These are phyloP conservation scores for Saccharomycopsis capsularis DNA, from an alignment of 805 yeast species.

Conservation along the genomic window DNA sequence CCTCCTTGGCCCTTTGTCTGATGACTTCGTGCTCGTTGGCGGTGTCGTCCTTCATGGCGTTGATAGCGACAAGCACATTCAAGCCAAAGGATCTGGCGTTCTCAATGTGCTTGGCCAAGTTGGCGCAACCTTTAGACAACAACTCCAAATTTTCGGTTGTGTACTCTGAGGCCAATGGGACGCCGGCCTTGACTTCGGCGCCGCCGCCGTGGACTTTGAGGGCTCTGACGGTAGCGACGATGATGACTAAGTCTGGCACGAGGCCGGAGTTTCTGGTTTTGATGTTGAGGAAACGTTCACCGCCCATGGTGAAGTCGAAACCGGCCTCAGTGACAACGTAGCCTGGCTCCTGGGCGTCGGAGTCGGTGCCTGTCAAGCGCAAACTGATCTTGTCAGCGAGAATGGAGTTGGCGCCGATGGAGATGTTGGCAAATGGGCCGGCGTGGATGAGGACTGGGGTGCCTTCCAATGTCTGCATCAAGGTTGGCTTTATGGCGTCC, in stretches of 20 bases:
- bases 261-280: conserved; percentile 79
- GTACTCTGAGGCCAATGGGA: conserved; percentile 67
- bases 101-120: conserved; percentile 68
- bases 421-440: conserved; percentile 83
- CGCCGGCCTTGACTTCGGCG: conserved; percentile 82
- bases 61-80: conserved; percentile 78
- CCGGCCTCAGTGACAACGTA: conserved; percentile 86
- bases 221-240: conserved; percentile 82
- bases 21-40: conserved; percentile 62
- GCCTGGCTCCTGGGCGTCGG: conserved; percentile 48
- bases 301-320: conserved; percentile 88
- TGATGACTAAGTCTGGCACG: conserved; percentile 67
- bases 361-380: conserved; percentile 63
- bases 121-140: conserved; percentile 63
- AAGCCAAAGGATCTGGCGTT: conserved; percentile 67
- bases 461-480: conserved; percentile 85
- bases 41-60: conserved; percentile 70
- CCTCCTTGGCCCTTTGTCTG: conserved; percentile 58
- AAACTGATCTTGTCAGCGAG: conserved; percentile 78
- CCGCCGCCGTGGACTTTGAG: conserved; percentile 86
- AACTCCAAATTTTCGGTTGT: conserved; percentile 63
- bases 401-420: conserved; percentile 80
- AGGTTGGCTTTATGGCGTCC: conserved; percentile 77
- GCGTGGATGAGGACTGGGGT: conserved; percentile 85
- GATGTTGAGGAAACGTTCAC: conserved; percentile 78